Conservation (phyloP, 2,329 filamentous ascomycete genomes). For the Keithomyces neogunnii region DNA sequence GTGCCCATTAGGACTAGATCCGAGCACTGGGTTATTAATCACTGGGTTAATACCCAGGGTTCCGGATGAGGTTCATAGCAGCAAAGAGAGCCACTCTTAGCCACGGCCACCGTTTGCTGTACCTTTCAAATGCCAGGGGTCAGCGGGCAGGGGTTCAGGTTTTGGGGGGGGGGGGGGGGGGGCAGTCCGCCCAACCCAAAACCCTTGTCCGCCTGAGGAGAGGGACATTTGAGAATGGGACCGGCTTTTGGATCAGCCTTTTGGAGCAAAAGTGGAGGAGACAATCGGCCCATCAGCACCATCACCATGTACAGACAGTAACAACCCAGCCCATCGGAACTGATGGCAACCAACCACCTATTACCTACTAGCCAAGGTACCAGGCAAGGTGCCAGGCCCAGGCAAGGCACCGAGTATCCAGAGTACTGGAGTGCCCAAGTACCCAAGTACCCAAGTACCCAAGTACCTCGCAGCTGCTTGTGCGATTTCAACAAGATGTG, state of each 20-base stretch:
- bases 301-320: not conserved
- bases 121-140: not conserved
- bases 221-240: not conserved
- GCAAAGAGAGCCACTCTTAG: not conserved
- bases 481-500: not conserved
- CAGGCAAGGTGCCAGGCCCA: no score
- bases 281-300: not conserved
- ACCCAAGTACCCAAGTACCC: no score
- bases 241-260: not conserved
- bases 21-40: not conserved
- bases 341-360: not conserved
- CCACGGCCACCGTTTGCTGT: not conserved
- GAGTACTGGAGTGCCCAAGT: no score
- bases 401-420: no score
- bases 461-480: not conserved
- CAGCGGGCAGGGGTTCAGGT: not conserved
- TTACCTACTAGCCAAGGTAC: no score
- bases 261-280: not conserved
- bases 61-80: not conserved
- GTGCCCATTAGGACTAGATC: not conserved
- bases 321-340: not conserved
- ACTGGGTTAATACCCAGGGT: not conserved
- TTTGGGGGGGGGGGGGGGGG: no score
- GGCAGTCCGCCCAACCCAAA: not conserved
- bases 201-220: conserved; percentile 2